Evolutionary conservation across 495 filamentous ascomycete species (phyloP).

Genomic region (Evansstolkia leycettana): DNA sequence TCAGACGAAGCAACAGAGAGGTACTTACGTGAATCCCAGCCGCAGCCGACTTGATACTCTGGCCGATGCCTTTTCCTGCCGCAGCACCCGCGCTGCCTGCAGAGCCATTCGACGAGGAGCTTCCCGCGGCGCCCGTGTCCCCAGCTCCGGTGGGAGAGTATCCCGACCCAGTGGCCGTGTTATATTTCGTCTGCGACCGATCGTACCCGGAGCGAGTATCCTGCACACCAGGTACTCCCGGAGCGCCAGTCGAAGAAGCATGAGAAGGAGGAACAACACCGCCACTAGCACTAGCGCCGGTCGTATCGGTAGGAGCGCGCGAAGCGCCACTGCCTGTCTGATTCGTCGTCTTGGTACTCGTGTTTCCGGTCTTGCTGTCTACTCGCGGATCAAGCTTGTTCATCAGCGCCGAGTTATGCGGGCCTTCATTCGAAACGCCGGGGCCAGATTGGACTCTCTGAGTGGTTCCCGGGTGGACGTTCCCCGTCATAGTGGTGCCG

Average conservation of each 20-base stretch:
- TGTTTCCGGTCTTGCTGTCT: conserved; percentile 7
- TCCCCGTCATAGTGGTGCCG: conserved; percentile 7
- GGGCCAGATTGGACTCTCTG: conserved; percentile 10
- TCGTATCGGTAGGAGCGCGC: conserved; percentile 1
- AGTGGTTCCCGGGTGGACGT: conserved; percentile 9
- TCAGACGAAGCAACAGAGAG: background rate
- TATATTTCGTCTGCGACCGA: conserved; percentile 10
- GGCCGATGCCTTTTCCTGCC: conserved; percentile 7
- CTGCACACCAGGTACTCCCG: conserved; percentile 7
- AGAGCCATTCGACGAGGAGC: no score
- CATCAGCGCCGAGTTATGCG: conserved; percentile 34
- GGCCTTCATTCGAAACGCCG: conserved; percentile 20
- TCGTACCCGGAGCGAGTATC: conserved; percentile 14
- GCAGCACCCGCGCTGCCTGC: no score
- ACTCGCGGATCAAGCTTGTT: conserved; percentile 41
- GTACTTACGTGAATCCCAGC: conserved; percentile 28
- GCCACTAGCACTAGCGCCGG: background rate
- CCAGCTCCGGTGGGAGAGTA: conserved; percentile 7
- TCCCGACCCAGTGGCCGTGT: conserved; percentile 17
- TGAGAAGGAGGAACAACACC: background rate
- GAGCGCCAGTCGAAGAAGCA: conserved; percentile 21
- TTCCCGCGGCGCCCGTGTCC: no score
- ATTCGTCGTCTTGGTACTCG: conserved; percentile 4
- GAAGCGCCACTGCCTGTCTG: conserved; percentile 2
- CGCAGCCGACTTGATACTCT: conserved; percentile 11